These are phyloP conservation scores for Centrapalus pauciflorus DNA, from an alignment of 129 eudicot species.

Conservation along the genomic window DNA sequence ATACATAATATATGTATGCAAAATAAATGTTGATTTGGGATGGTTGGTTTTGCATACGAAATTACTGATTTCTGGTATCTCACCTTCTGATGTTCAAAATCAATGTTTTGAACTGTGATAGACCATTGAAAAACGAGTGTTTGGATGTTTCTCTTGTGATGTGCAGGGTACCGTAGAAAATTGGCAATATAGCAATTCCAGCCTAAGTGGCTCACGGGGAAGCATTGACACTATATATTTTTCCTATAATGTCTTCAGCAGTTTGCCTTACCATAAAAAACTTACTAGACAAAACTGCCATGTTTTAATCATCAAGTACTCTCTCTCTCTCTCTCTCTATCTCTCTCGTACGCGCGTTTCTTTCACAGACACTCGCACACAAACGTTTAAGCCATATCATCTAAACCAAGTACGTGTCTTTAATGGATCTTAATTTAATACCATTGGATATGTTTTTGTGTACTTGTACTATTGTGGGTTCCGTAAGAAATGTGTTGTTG, in stretches of 20 bases:
- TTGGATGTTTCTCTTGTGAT: neutral
- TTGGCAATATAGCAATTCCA: constrained; percentile 11
- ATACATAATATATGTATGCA: too few species aligned
- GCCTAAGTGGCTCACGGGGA: constrained; percentile 13
- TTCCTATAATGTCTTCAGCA: constrained; percentile 26
- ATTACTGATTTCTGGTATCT: too few species aligned
- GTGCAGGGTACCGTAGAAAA: constrained; percentile 21
- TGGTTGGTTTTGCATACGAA: too few species aligned
- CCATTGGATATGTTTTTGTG: too few species aligned
- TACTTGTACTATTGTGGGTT: too few species aligned
- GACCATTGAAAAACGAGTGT: neutral
- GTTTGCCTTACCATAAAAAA: constrained; percentile 16
- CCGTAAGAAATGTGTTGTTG: neutral
- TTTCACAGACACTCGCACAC: too few species aligned
- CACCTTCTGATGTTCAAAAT: too few species aligned
- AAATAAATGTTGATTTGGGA: too few species aligned
- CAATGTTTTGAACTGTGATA: neutral
- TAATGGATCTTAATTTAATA: too few species aligned
- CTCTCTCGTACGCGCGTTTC: too few species aligned
- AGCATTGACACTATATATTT: constrained; percentile 15
- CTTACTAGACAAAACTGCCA: constrained; percentile 17
- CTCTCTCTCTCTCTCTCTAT: neutral
- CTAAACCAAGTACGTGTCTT: too few species aligned
- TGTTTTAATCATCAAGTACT: constrained; percentile 32
- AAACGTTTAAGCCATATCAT: too few species aligned